phyloP scores from a whole-genome alignment of 805 yeast genomes.

The Cyberlindnera nakhonratchasimensis region DNA sequence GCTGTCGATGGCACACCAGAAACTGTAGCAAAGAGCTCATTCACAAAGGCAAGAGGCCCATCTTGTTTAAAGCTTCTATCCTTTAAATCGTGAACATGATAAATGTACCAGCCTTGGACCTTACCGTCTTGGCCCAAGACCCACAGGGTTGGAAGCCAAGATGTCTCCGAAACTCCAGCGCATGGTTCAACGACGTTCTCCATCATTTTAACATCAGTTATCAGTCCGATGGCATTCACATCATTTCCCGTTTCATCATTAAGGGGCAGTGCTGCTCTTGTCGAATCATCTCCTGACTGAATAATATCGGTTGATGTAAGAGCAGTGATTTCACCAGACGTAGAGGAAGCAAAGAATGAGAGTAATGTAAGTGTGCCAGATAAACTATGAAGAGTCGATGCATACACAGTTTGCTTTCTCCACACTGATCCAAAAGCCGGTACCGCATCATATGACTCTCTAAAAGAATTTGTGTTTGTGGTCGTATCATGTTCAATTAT shows the following conservation, averaged over 20 bases:
- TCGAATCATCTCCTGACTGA: constrained; percentile 60
- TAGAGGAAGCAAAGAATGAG: constrained; percentile 53
- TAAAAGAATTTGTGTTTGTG: constrained; percentile 14
- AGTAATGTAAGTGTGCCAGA: constrained; percentile 31
- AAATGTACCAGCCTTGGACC: constrained; percentile 61
- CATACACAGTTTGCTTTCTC: constrained; percentile 46
- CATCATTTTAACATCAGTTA: constrained; percentile 51
- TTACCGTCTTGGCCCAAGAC: constrained; percentile 61
- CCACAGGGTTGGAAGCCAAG: constrained; percentile 64
- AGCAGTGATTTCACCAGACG: constrained; percentile 60
- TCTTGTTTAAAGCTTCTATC: constrained; percentile 29
- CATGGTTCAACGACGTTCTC: constrained; percentile 50
- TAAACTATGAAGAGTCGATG: constrained; percentile 40
- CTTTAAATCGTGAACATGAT: constrained; percentile 51
- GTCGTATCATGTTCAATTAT: constrained; percentile 14
- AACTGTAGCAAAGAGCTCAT: constrained; percentile 5
- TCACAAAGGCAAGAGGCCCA: constrained; percentile 13
- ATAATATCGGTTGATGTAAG: constrained; percentile 37
- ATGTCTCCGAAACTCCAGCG: constrained; percentile 51
- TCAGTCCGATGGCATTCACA: constrained; percentile 67
- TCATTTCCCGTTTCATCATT: constrained; percentile 63
- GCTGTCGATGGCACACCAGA: constrained; percentile 1
- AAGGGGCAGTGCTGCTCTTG: constrained; percentile 71
- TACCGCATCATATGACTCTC: constrained; percentile 41
- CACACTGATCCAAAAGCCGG: constrained; percentile 51